Evolutionary conservation across 2,329 filamentous ascomycete genomes (phyloP), one percentile per base, ranked within the genome.

Genomic region (Aspergillus sp.): DNA sequence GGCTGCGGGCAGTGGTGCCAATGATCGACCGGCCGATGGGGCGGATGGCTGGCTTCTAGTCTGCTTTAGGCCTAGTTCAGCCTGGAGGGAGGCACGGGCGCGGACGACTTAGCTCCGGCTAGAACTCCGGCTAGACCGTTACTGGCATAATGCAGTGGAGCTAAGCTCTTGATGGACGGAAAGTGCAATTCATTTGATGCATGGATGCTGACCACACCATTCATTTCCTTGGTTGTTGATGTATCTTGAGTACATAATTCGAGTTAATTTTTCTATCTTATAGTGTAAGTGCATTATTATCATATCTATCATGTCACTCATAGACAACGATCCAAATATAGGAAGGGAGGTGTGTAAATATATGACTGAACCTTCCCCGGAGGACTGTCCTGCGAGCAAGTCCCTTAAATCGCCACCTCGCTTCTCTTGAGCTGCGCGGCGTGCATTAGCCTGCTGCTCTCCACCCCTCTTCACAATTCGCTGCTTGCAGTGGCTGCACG

Each of bases 21-120:
- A 61, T 63, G 52, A 59, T 53, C 49, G 55, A 57, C 55, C 39
- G 49, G 49, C 8, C 15, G 33, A 34, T 57, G 54, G 54, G n/a
- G 12, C 4, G 20, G 20, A 11, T 33, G 40, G 30, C 17, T 37
- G 33, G 4, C 19, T 13, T 6, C 40, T 42, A 33, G 27, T 13
- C 12, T 15, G 11, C 5, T 8, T 51, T 20, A 24, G 20, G 27
- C 8, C 46, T 34, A n/a, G 34, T 24, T 52, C 12, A 6, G 7
- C 13, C 9, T 15, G 13, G 34, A 37, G 6, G 12, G n/a, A 37
- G 34, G 34, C 12, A n/a, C 34, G 11, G n/a, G 42, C 8, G 15
- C 52, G 52, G 52, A 41, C 34, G 52, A 54, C 52, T 48, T 54
- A 47, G 52, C 44, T 40, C 52, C 42, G 42, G 19, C 7, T 33